Evolutionary conservation across 2,329 filamentous ascomycete species (phyloP), one percentile per base, ranked within the genome.

Genomic region (Malbranchea zuffiana): DNA sequence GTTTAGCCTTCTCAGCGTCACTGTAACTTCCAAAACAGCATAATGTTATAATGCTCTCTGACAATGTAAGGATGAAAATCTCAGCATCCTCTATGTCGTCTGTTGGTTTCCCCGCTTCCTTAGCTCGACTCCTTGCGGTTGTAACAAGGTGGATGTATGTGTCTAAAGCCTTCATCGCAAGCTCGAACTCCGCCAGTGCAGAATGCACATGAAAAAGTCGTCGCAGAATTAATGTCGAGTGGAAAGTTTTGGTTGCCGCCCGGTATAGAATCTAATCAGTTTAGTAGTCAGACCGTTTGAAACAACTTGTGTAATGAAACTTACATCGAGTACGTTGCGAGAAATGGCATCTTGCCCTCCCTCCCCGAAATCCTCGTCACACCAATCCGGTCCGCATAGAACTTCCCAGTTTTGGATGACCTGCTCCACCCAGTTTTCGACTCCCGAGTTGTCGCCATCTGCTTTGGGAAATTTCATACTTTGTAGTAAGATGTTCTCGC

Each of bases 211-310:
- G 80, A 54, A 96, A 96, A 0, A 98, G 69, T 50, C 87, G 75
- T 40, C 88, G 74, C 19, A 98, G 65, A 44, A 96, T 82, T 6
- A 85, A 68, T 1, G 88, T 93, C 1, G 90, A 98, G 60, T 98
- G 90, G 53, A 90, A 98, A 0, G 87, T 94, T 59, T 90, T 94
- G 6, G 82, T 85, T 5, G 88, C 84, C 15, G 87, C 84, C 25
- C 81, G 80, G 59, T 96, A 98, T 5, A 98, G 69, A 18, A 86
- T 82, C 57, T 90, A 39, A 32, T 15, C 3, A 24, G 11, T 28
- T 35, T 20, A 42, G 25, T 34, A 23, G 12, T 35, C 54, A n/a
- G 6, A 28, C 8, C 2, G 5, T 28, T 32, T 19, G 16, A 15
- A 21, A 12, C 6, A 3, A 3, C 8, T 10, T 15, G 3, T 17